phyloP scores from a whole-genome alignment of 2,329 filamentous ascomycete species.

The Paecilomyces formosus region DNA sequence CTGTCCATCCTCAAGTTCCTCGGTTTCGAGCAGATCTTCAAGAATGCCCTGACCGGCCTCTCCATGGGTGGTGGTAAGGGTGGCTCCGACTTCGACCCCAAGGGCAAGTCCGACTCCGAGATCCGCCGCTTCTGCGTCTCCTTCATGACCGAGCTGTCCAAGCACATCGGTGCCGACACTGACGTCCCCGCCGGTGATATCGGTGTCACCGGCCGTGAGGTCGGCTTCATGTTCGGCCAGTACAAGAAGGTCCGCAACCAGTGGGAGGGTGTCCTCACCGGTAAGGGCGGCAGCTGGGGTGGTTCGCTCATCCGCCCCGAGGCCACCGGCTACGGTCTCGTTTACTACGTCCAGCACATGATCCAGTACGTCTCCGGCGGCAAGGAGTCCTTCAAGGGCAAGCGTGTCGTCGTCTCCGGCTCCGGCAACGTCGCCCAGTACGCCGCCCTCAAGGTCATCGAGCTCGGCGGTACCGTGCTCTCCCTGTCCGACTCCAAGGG shows the following conservation, averaged over 20 bases:
- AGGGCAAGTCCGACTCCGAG: constrained; percentile 95
- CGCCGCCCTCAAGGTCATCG: constrained; percentile 90
- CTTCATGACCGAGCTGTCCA: constrained; percentile 93
- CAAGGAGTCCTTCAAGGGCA: constrained; percentile 78
- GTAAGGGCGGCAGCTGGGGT: constrained; percentile 90
- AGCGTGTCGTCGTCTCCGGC: constrained; percentile 90
- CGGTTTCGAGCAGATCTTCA: constrained; percentile 99
- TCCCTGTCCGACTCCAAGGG: constrained; percentile 93
- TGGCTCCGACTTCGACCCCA: constrained; percentile 97
- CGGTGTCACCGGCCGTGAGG: constrained; percentile 83
- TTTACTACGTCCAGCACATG: constrained; percentile 97
- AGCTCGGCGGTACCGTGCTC: constrained; percentile 86
- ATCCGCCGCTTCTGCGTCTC: constrained; percentile 94
- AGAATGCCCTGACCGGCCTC: constrained; percentile 94
- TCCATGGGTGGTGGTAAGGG: constrained; percentile 97
- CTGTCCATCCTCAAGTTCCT: constrained; percentile 83
- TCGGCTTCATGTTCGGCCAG: constrained; percentile 90
- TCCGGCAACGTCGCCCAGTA: constrained; percentile 98
- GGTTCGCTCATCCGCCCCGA: constrained; percentile 91
- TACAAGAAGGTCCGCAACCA: constrained; percentile 83
- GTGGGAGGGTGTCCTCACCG: constrained; percentile 94
- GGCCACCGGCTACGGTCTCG: constrained; percentile 91
- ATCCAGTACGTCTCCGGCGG: constrained; percentile 73
- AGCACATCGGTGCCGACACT: constrained; percentile 92
- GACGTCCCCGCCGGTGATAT: constrained; percentile 97